Evolutionary conservation across 805 yeast species (phyloP).

Genomic region (Candida silvicultrix): DNA sequence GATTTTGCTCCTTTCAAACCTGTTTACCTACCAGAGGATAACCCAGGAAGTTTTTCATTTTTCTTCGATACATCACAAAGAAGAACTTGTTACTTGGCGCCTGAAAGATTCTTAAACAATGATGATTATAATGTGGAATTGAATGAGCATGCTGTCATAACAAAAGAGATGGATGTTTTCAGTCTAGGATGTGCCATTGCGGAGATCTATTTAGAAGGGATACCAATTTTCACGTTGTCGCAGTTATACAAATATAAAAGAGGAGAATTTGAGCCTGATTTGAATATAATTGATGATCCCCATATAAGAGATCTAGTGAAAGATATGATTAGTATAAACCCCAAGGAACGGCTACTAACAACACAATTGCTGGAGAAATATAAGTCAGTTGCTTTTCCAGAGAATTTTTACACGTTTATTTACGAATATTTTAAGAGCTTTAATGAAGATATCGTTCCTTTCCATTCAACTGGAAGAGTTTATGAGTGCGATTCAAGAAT

Average conservation of each 20-base stretch:
- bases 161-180: constrained; percentile 74
- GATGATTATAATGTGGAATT: constrained; percentile 10
- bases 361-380: constrained; percentile 44
- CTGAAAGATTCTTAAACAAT: constrained; percentile 64
- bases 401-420: constrained; percentile 58
- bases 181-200: constrained; percentile 85
- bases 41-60: constrained; percentile 87
- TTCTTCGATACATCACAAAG: constrained; percentile 89
- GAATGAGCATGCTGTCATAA: constrained; percentile 27
- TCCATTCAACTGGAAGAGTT: constrained; percentile 22
- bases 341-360: constrained; percentile 52
- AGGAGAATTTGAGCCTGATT: constrained; percentile 59
- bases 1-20: constrained; percentile 91
- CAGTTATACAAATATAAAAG: constrained; percentile 79
- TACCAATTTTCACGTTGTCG: constrained; percentile 79
- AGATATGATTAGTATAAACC: constrained; percentile 61
- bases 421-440: constrained; percentile 58
- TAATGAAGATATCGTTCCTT: constrained; percentile 12
- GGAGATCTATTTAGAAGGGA: constrained; percentile 81
- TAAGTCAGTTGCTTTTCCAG: constrained; percentile 53
- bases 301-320: constrained; percentile 47
- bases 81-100: constrained; percentile 87
- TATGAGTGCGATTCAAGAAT: constrained; percentile 51
- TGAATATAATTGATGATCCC: constrained; percentile 46
- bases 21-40: constrained; percentile 78